Percentiles rank a stretch among this genome's conserved stretches.
phyloP scores from a whole-genome alignment of 2,329 filamentous ascomycete genomes.

The Anisogramma anomala region DNA sequence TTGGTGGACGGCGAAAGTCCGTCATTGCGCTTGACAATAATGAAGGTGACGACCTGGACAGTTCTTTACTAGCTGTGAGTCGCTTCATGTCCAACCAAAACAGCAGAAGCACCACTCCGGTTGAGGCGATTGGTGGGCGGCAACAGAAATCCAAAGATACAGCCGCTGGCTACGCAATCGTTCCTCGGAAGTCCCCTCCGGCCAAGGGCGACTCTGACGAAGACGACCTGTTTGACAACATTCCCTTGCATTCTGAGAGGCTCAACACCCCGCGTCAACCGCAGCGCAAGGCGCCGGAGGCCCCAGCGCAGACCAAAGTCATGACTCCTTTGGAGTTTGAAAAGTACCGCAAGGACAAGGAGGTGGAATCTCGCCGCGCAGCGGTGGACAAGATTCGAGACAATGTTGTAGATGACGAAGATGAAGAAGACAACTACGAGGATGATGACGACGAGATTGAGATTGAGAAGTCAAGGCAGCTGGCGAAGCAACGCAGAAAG shows the following conservation, averaged over 20 bases:
- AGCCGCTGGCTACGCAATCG: constrained; percentile 18
- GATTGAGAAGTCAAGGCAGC: constrained; percentile 58
- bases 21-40: constrained; percentile 16
- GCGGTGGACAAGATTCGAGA: constrained; percentile 33
- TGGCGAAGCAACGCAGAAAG: constrained; percentile 67
- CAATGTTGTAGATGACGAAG: constrained; percentile 44
- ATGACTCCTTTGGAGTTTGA: constrained; percentile 89
- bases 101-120: constrained; percentile 17
- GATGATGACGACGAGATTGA: constrained; percentile 73
- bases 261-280: constrained; percentile 25
- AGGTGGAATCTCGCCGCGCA: constrained; percentile 31
- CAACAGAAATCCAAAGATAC: constrained; percentile 33
- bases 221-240: constrained; percentile 44
- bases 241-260: constrained; percentile 25
- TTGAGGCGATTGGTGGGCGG: constrained; percentile 17
- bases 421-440: constrained; percentile 50
- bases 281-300: constrained; percentile 16
- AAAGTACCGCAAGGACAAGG: constrained; percentile 63
- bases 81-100: constrained; percentile 28
- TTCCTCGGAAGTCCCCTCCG: constrained; percentile 23
- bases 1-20: constrained; percentile 20
- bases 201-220: constrained; percentile 26
- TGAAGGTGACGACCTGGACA: constrained; percentile 40
- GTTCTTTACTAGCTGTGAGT: constrained; percentile 36
- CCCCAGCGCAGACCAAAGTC: constrained; percentile 53